These are phyloP conservation scores for Populus davidiana DNA, from an alignment of 345 rosid genomes.

Conservation along the genomic window DNA sequence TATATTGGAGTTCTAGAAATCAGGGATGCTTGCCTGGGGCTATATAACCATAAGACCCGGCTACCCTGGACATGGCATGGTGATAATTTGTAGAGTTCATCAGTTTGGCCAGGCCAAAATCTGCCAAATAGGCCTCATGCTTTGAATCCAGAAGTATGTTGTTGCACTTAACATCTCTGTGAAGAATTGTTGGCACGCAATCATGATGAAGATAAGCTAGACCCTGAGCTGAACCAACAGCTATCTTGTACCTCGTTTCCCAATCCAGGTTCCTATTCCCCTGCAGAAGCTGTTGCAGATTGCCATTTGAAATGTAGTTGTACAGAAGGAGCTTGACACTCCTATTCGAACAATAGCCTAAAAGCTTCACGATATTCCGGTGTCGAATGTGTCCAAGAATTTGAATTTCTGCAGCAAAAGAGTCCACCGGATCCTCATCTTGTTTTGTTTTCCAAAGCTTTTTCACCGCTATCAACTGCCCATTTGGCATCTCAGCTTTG, in stretches of 20 bases:
- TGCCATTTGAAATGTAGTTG: constrained; percentile 79
- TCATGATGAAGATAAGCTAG: constrained; percentile 92
- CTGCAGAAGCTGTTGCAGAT: constrained; percentile 70
- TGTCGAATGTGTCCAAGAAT: constrained; percentile 89
- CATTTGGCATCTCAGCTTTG: constrained; percentile 79
- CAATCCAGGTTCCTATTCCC: constrained; percentile 73
- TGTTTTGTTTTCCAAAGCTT: constrained; percentile 79
- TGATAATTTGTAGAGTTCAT: constrained; percentile 77
- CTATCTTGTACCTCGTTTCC: constrained; percentile 90
- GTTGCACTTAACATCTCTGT: constrained; percentile 88
- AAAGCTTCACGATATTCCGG: constrained; percentile 76
- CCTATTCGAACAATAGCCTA: constrained; percentile 85
- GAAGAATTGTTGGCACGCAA: constrained; percentile 81
- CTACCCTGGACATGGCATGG: constrained; percentile 77
- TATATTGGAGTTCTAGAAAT: not conserved
- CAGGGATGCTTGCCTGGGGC: constrained; percentile 73
- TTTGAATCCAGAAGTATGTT: constrained; percentile 86
- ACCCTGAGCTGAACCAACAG: constrained; percentile 88
- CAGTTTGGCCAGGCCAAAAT: constrained; percentile 85
- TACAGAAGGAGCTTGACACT: constrained; percentile 82
- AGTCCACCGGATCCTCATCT: constrained; percentile 61
- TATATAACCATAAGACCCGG: constrained; percentile 91
- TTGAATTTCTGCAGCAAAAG: constrained; percentile 88
- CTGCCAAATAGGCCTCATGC: constrained; percentile 77
- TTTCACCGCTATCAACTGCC: constrained; percentile 77